phyloP scores from a whole-genome alignment of 768 basidiomycete species.

The Ephemerocybe angulata region DNA sequence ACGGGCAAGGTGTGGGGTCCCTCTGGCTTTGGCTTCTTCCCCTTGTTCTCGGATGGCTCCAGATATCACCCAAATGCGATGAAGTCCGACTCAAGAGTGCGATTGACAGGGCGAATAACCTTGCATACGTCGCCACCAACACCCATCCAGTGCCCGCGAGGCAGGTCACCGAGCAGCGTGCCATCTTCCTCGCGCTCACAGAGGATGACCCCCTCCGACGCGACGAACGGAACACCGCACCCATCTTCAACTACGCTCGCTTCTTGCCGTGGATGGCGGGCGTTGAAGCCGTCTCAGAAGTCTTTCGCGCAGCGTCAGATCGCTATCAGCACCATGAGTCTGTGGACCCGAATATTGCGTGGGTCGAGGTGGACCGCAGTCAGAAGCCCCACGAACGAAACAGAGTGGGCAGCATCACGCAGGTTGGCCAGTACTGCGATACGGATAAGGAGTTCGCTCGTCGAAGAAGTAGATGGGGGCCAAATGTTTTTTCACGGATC shows the following conservation, averaged over 20 bases:
- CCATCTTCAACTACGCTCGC: conserved; percentile 22
- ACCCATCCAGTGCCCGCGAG: background rate
- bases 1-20: conserved; percentile 36
- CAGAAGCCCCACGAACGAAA: background rate
- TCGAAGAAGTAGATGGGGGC: conserved; percentile 2
- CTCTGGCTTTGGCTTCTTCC: conserved; percentile 44
- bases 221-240: conserved; percentile 17
- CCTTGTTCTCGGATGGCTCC: conserved; percentile 38
- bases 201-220: background rate
- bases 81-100: conserved; percentile 26
- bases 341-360: background rate
- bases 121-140: conserved; percentile 18
- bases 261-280: conserved; percentile 17
- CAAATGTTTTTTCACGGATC: conserved; percentile 12
- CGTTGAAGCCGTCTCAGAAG: conserved; percentile 10
- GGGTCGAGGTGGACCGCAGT: background rate
- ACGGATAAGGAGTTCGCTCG: background rate
- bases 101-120: conserved; percentile 24
- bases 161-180: background rate
- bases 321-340: conserved; percentile 7
- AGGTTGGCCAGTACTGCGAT: conserved; percentile 1
- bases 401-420: background rate
- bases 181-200: background rate
- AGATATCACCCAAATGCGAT: conserved; percentile 39
- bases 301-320: conserved; percentile 11